phyloP scores from a whole-genome alignment of 495 filamentous ascomycete species.

The Podospora tetraspora region DNA sequence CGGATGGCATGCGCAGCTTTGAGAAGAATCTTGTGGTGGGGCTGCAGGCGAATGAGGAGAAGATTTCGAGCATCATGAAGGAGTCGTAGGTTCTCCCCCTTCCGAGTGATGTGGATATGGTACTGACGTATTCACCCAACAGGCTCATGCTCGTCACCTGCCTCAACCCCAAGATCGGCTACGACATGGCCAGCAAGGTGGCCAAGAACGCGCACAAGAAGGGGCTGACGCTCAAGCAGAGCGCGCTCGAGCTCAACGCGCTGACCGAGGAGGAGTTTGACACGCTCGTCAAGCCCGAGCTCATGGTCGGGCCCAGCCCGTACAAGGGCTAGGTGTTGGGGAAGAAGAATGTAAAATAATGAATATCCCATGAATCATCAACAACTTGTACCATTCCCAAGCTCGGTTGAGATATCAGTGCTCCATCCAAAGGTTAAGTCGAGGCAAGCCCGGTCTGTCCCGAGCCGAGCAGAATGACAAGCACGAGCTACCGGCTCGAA shows the following conservation, averaged over 20 bases:
- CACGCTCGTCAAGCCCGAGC: slow-evolving; percentile 82
- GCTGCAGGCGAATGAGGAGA: slow-evolving; percentile 85
- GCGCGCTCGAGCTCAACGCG: slow-evolving; percentile 88
- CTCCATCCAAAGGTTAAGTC: neutral
- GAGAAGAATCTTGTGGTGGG: slow-evolving; percentile 88
- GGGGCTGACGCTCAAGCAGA: slow-evolving; percentile 85
- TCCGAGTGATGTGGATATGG: neutral
- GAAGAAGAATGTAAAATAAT: neutral
- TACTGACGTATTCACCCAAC: slow-evolving; percentile 4
- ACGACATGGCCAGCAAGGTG: slow-evolving; percentile 96
- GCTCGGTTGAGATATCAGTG: neutral
- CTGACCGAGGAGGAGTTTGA: slow-evolving; percentile 90
- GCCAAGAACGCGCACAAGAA: slow-evolving; percentile 99
- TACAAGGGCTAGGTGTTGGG: slow-evolving; percentile 35
- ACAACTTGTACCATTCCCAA: neutral
- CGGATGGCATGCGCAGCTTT: slow-evolving; percentile 91
- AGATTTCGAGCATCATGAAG: slow-evolving; percentile 80
- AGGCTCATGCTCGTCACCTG: slow-evolving; percentile 98
- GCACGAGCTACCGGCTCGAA: neutral
- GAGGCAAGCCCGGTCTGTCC: neutral
- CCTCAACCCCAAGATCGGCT: slow-evolving; percentile 96
- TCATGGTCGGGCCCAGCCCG: slow-evolving; percentile 84
- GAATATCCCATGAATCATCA: neutral
- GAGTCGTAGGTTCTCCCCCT: slow-evolving; percentile 53
- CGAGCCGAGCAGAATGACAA: neutral